Base-by-base conservation (phyloP, 805 yeast genomes). In the Ascoidea rubescens region DNA sequence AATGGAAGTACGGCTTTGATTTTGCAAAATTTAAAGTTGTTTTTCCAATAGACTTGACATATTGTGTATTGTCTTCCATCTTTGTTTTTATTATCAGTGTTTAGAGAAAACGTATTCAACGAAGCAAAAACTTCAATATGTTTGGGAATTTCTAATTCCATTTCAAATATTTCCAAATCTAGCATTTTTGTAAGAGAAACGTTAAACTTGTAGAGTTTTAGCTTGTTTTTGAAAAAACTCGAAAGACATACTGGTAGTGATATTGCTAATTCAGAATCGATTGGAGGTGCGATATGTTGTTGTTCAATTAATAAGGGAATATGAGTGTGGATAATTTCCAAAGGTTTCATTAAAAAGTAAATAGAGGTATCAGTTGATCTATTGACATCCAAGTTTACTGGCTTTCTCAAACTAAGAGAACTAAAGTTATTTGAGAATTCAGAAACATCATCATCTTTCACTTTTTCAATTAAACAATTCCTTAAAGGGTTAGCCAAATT, bases 171-270 rank as follows among this genome's bases (percentile, higher is more conserved):
- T 61, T 93, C 97, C 48, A 77, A 73, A 62, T 88, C 95, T 49
- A 75, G 71, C 58, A 91, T 67, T 55, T 83, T 77, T 4, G 90
- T 78, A 55, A 87, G 66, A 0, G 95, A 86, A 54, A 87, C 82
- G 64, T 87, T 86, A 68, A 78, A 91, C 62, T 80, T 82, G 54
- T 75, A 68, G 51, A 89, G 73, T 54, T 72, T 71, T 46, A 91
- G 63, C 1, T 73, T 71, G 61, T 80, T 77, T 45, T 69, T 71
- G 64, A 84, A 79, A 60, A 84, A 88, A 0, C 87, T 84, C 0
- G 96, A 90, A 61, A 88, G 86, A n/a, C 84, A 78, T 33, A 95
- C 76, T 0, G 99, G 99, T 49, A 91, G 70, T 48, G 88, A 79
- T 54, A 87, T 73, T 14, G 93, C 90, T 28, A 84, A 78, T 57